Base-by-base conservation (phyloP, 1,284 basidiomycete species). In the Microbotryum scabiosae region DNA sequence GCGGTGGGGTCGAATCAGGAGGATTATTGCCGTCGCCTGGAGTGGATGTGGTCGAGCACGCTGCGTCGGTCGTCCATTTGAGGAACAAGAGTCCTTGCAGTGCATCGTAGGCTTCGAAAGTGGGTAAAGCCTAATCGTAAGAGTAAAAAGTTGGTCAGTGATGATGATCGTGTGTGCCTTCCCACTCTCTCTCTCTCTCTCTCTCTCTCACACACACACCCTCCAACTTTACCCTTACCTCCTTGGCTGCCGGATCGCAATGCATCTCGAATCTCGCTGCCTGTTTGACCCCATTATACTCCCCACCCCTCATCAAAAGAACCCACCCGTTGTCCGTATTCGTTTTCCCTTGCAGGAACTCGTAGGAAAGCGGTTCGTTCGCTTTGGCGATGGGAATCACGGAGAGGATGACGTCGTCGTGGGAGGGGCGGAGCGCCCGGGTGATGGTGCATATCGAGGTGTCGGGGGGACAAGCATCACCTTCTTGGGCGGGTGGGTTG, bases 31-130 rank as follows among this genome's bases (percentile, higher is more conserved):
- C 78, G 75, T 10, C 36, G 36, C 36, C 36, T 12, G 36, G 36
- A 16, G 36, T 41, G 36, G 36, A 79, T 71, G 56, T 73, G 76
- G 84, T 49, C 5, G 70, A 57, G 55, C 74, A 75, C 5, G 72
- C 74, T 16, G 69, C 67, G 2, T 55, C 56, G 8, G 67, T 63
- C 7, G 51, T 56, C 74, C 87, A 90, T 67, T 84, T 79, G 8
- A 88, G 72, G 25, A 76, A 71, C 45, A 81, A 75, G 60, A 76
- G 73, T 16, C 79, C 78, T 28, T 81, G 21, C 14, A 51, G 54
- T 5, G 57, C 80, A 61, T 85, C 80, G 70, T 89, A 89, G 2
- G 80, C 80, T 14, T 76, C 70, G 69, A 86, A 82, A 53, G 75
- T 75, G 1, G 84, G 84, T 2, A 10, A 21, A 1, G 66, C 62